Evolutionary conservation across 2,329 filamentous ascomycete genomes (phyloP).

Genomic region (Coniochaeta pulveracea): DNA sequence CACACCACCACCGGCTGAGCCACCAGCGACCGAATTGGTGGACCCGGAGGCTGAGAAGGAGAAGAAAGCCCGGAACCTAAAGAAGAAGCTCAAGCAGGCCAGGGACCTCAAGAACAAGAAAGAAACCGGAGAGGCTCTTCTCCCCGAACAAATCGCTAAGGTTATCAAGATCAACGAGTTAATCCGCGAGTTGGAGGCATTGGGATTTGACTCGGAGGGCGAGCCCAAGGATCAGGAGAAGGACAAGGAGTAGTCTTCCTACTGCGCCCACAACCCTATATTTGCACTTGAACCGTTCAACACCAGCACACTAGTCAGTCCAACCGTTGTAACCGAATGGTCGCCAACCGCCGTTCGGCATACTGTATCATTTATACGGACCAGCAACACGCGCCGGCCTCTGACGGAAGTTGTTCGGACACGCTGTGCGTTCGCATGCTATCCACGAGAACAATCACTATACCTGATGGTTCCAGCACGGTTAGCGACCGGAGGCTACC

Average conservation of each 20-base stretch:
- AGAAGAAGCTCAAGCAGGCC: conserved; percentile 92
- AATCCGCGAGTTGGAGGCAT: conserved; percentile 70
- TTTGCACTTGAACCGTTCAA: background rate
- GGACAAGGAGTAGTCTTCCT: background rate
- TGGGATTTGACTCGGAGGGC: conserved; percentile 75
- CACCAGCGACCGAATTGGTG: conserved; percentile 25
- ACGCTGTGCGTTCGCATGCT: no score
- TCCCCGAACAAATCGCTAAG: conserved; percentile 94
- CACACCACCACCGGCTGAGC: no score
- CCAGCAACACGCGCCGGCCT: no score
- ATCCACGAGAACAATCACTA: no score
- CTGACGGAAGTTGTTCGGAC: no score
- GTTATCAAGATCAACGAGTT: conserved; percentile 96
- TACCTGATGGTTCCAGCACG: no score
- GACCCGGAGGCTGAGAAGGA: conserved; percentile 72
- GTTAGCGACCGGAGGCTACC: no score
- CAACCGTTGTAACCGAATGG: no score
- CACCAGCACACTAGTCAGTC: no score
- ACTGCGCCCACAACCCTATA: background rate
- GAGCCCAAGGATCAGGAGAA: conserved; percentile 32
- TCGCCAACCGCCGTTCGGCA: no score
- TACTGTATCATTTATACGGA: no score
- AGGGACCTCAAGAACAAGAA: conserved; percentile 86
- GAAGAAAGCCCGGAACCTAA: conserved; percentile 84
- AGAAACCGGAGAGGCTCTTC: conserved; percentile 67